Evolutionary conservation across 2,329 filamentous ascomycete genomes (phyloP).

Genomic region (Volutella citrinella): DNA sequence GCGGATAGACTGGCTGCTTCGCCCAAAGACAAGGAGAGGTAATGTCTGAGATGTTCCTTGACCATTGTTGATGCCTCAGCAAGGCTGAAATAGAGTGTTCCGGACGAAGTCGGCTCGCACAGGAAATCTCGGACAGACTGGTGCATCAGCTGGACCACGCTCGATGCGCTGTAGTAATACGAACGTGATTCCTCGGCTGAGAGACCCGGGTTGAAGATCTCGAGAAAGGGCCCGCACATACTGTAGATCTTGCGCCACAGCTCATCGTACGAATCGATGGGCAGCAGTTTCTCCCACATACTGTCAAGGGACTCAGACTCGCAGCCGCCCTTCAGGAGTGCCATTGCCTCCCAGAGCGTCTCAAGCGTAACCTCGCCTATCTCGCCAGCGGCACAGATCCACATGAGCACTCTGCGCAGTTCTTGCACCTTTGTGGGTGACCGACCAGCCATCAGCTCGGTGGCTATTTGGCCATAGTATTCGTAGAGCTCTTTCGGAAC

Average conservation of each 20-base stretch:
- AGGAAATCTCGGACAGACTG: constrained; percentile 9
- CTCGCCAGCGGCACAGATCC: constrained; percentile 7
- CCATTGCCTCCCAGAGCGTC: constrained; percentile 7
- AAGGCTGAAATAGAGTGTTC: background rate
- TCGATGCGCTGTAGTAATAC: background rate
- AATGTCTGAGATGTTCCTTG: background rate
- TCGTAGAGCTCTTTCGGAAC: background rate
- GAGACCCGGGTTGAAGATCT: background rate
- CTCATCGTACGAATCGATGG: constrained; percentile 1
- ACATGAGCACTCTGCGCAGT: constrained; percentile 7
- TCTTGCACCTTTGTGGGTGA: background rate
- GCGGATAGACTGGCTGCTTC: background rate
- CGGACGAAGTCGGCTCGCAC: background rate
- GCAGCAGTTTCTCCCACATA: constrained; percentile 1
- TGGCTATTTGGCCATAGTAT: background rate
- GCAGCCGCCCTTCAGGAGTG: background rate
- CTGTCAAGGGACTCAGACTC: constrained; percentile 1
- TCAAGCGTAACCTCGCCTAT: constrained; percentile 6
- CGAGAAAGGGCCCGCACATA: constrained; percentile 4
- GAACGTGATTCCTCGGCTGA: constrained; percentile 1
- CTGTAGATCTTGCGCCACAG: constrained; percentile 4
- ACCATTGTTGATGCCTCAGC: background rate
- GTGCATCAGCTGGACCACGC: constrained; percentile 9
- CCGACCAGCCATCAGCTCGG: background rate
- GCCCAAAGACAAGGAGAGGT: background rate